A percentile compares a stretch with the other conserved stretches of the same genome.
These are phyloP conservation scores for Xylaria sp. DNA, from an alignment of 2,329 filamentous ascomycete species.

Conservation along the genomic window DNA sequence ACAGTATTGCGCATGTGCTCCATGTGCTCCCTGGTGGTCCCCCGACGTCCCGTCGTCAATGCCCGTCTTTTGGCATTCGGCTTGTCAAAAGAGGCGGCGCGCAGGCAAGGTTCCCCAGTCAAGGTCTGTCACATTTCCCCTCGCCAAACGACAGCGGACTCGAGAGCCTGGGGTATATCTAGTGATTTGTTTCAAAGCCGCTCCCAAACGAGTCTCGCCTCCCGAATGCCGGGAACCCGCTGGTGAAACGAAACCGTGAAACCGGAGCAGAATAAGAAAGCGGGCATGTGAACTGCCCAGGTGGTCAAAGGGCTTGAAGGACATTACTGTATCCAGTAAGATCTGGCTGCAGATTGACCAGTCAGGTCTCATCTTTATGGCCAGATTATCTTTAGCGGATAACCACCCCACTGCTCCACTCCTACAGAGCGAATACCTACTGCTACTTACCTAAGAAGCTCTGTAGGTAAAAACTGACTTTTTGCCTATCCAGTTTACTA, in stretches of 20 bases:
- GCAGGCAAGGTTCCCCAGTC: conserved; percentile 11
- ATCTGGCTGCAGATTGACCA: conserved; percentile 5
- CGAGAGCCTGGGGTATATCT: conserved; percentile 12
- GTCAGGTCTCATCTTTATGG: neutral
- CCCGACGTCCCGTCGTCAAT: conserved; percentile 21
- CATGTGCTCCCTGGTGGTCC: conserved; percentile 6
- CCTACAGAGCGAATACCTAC: neutral
- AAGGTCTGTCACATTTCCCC: conserved; percentile 16
- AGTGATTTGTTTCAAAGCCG: conserved; percentile 32
- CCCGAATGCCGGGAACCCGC: conserved; percentile 31
- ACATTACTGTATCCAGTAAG: conserved; percentile 24
- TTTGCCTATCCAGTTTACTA: neutral
- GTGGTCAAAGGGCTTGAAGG: neutral
- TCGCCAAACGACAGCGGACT: conserved; percentile 5
- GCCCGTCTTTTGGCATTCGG: conserved; percentile 17
- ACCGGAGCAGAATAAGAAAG: conserved; percentile 14
- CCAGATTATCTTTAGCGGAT: conserved; percentile 21
- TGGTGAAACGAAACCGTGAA: conserved; percentile 26
- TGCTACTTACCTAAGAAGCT: too few species aligned
- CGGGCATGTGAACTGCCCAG: neutral
- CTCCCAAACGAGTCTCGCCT: conserved; percentile 31
- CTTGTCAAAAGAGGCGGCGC: conserved; percentile 11
- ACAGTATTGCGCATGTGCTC: conserved; percentile 20
- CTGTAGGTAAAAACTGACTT: neutral
- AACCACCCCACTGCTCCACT: conserved; percentile 9